phyloP scores from a whole-genome alignment of 345 rosid genomes.

The Gossypium raimondii region DNA sequence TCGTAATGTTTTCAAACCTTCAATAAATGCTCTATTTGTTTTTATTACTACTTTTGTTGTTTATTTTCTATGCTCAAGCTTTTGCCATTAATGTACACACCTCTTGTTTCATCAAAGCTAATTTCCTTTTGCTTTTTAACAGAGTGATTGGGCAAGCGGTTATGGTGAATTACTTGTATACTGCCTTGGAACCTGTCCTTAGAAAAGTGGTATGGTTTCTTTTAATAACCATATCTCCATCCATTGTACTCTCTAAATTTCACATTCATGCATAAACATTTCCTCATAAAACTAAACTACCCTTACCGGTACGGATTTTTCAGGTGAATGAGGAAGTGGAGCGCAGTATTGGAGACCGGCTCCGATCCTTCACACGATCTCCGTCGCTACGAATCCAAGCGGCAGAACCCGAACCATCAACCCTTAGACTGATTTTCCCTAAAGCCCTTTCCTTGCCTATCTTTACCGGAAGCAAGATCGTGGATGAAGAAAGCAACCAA shows the following conservation, averaged over 20 bases:
- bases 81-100: background rate
- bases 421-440: conserved; percentile 34
- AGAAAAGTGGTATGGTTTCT: conserved; percentile 65
- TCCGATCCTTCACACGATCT: conserved; percentile 34
- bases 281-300: background rate
- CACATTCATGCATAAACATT: background rate
- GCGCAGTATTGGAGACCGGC: conserved; percentile 32
- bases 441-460: conserved; percentile 32
- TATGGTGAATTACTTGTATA: conserved; percentile 40
- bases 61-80: background rate
- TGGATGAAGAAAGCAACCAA: conserved; percentile 33
- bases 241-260: too few relatives aligned
- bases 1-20: conserved; percentile 48
- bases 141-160: conserved; percentile 62
- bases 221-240: too few relatives aligned
- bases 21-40: too few relatives aligned
- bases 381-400: conserved; percentile 45
- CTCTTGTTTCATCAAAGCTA: background rate
- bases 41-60: background rate
- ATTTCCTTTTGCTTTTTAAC: conserved; percentile 11
- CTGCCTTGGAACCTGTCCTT: conserved; percentile 71
- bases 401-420: conserved; percentile 39
- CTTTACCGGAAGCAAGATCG: conserved; percentile 45
- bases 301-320: background rate
- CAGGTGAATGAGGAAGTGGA: conserved; percentile 86